Evolutionary conservation across 2,329 filamentous ascomycete species (phyloP).

Genomic region (Aureobasidium sp.): DNA sequence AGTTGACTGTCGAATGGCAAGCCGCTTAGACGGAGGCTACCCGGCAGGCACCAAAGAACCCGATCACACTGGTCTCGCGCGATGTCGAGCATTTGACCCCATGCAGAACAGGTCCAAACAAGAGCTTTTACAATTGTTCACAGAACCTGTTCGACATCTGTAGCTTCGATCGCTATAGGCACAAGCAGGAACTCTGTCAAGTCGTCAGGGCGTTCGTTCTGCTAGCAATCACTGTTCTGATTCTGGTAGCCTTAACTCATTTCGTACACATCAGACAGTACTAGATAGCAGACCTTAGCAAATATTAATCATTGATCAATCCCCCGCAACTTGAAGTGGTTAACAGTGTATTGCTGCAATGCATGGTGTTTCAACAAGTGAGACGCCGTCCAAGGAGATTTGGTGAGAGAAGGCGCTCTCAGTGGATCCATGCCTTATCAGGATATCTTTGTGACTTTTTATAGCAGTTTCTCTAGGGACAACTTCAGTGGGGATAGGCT

Average conservation of each 20-base stretch:
- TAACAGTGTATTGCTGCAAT: not conserved
- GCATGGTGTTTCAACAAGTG: not conserved
- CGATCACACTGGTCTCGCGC: not conserved
- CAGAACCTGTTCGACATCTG: not conserved
- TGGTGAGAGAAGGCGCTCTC: not conserved
- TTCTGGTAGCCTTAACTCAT: not conserved
- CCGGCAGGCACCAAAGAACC: slow-evolving; percentile 24
- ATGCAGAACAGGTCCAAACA: not conserved
- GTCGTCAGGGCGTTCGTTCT: not conserved
- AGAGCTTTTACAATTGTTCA: not conserved
- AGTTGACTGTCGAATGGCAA: slow-evolving; percentile 33
- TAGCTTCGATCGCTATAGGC: not conserved
- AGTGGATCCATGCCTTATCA: not conserved
- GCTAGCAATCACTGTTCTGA: not conserved
- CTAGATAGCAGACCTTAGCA: not conserved
- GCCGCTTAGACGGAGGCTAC: slow-evolving; percentile 20
- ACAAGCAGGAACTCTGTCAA: not conserved
- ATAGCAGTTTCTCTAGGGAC: not conserved
- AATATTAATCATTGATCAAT: not conserved
- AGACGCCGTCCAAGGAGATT: not conserved
- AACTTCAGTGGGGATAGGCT: not conserved
- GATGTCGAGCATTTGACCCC: not conserved
- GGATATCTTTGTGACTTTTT: not conserved
- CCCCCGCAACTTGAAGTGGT: not conserved
- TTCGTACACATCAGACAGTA: not conserved